These are phyloP conservation scores for Capillidium heterosporum DNA, from an alignment of 371 early-diverging fungal genomes.

Conservation along the genomic window DNA sequence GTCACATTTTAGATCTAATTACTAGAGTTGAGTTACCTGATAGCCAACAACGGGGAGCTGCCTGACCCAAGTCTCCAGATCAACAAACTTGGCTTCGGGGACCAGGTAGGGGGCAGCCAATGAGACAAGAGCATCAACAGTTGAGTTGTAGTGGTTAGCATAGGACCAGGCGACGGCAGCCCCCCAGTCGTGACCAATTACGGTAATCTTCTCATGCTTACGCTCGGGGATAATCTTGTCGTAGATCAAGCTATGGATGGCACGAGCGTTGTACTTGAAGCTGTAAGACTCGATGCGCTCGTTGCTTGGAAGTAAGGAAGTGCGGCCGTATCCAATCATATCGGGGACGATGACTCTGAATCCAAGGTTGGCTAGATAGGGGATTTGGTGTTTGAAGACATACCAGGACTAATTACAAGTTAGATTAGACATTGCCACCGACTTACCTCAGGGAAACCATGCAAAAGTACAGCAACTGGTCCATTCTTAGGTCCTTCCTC, in stretches of 20 bases:
- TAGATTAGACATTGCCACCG: not conserved
- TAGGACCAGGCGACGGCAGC: not conserved
- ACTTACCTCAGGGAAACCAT: constrained; percentile 1
- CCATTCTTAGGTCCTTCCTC: constrained; percentile 3
- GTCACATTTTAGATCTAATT: too few relatives aligned
- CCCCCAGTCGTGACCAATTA: constrained; percentile 5
- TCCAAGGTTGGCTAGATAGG: not conserved
- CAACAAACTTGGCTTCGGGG: not conserved
- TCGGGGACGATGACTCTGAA: not conserved
- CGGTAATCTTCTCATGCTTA: not conserved
- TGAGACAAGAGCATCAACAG: not conserved
- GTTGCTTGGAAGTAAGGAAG: not conserved
- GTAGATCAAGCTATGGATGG: not conserved
- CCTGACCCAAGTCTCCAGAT: not conserved
- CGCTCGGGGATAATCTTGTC: not conserved
- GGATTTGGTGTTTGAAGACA: not conserved
- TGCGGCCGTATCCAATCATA: not conserved
- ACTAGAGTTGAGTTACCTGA: not conserved
- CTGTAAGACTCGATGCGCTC: not conserved
- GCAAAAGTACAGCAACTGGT: not conserved
- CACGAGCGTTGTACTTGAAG: not conserved
- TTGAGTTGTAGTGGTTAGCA: not conserved
- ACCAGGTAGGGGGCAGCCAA: not conserved
- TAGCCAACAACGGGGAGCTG: not conserved
- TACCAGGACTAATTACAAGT: not conserved